Base-by-base conservation (phyloP, 2,329 filamentous ascomycete species). In the Penicillium sp. region DNA sequence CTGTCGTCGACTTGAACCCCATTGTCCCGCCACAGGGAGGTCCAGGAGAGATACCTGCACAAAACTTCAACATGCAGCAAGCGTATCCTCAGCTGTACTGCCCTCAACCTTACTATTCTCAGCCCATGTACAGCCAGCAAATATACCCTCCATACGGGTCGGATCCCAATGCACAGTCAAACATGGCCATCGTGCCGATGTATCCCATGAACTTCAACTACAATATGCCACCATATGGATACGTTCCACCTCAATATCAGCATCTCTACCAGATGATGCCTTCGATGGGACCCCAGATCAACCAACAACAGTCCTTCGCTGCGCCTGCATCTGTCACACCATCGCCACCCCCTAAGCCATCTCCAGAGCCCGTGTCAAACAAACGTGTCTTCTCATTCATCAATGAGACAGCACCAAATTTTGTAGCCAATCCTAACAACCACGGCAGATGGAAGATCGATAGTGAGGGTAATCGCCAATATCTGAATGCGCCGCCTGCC, bases 341-440 rank as follows among this genome's bases (percentile, higher is more conserved):
- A 26, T 33, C 53, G 1, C 4, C 46, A 25, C 35, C 35, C n/a
- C n/a, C 7, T 9, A 39, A 37, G 47, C 46, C 23, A 9, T n/a
- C 26, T 14, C 10, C n/a, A 19, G 21, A 46, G n/a, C 29, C 52
- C 4, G 33, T 46, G 13, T 21, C 58, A 3, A 50, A n/a, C 14
- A 65, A 59, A 42, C 35, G 57, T 29, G 31, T 26, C 1, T 61
- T 63, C 23, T 43, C 55, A 13, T 68, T 65, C 26, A 37, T 55
- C 46, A 52, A 65, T 3, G 54, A 56, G 16, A 50, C 50, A 8
- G 53, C 61, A 4, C 64, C 69, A 11, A 10, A 54, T 13, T 69
- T 71, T 42, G 58, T 64, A 16, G 56, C 62, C 37, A 69, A 70
- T 35, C 65, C 67, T 6, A 58, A 64, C 33, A 68, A 66, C 39